Evolutionary conservation across 2,329 filamentous ascomycete species (phyloP), one percentile per base, ranked within the genome.

Genomic region (Ascochyta viciae-villosae): DNA sequence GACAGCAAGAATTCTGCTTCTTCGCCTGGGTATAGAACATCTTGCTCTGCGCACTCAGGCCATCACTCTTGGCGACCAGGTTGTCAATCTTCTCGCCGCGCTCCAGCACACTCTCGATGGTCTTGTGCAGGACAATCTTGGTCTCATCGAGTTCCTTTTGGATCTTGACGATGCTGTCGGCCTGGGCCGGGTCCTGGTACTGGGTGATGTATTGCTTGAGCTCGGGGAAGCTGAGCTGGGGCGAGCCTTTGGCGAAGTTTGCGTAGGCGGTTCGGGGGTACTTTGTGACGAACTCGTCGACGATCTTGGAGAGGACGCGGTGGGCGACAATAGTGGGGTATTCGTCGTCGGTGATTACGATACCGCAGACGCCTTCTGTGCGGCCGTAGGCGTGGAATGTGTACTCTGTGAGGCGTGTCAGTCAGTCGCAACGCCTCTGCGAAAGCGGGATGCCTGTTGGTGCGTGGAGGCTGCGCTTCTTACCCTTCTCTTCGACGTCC

Each of bases 81-180:
- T 90, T 91, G 73, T 98, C 94, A 66, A 99, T 92, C 85, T 97
- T 98, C 86, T 98, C 93, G 38, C 93, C 95, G 60, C 95, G 86
- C 82, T 97, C 89, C 71, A 97, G 77, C 43, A 89, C 88, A 70
- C 87, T 90, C 81, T 96, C 90, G 69, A 96, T 97, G 40, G 95
- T 97, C 85, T 98, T 96, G 81, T 98, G 92, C 68, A 99, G 83
- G 57, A 96, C 89, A 73, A 96, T 93, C 85, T 97, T 98, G 58
- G 94, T 98, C 83, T 97, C 93, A 73, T 98, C 93, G 59, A 99
- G 83, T 81, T 99, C 92, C 80, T 92, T 90, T 78, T 98, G 94
- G 70, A 99, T 97, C 83, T 92, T 93, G 82, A 92, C 86, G 74
- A 98, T 96, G 78, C 89, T 94, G 80, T 96, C 92, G 64, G 92